phyloP scores from a whole-genome alignment of 257 asterid genomes.

The Penstemon eatonii region DNA sequence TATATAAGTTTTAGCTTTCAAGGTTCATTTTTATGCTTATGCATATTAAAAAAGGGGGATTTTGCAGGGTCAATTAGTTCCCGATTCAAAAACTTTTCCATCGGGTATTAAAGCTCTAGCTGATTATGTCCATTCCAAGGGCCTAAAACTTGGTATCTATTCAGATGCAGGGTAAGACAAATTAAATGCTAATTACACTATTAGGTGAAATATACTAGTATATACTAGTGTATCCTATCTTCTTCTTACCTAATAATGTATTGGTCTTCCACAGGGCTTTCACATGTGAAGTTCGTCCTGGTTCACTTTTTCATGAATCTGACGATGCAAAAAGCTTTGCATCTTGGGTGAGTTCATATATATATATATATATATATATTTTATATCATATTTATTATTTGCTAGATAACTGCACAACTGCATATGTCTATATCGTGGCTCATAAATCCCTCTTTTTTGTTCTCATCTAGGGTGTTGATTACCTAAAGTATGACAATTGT shows the following conservation, averaged over 20 bases:
- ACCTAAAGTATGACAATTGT: slow-evolving; percentile 97
- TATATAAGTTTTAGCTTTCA: background rate
- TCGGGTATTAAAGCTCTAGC: slow-evolving; percentile 89
- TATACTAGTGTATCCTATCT: slow-evolving; percentile 12
- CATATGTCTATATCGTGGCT: slow-evolving; percentile 16
- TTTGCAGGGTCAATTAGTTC: slow-evolving; percentile 71
- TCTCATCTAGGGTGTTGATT: slow-evolving; percentile 69
- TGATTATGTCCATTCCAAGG: slow-evolving; percentile 85
- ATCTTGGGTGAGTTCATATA: slow-evolving; percentile 76
- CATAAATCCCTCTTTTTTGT: slow-evolving; percentile 21
- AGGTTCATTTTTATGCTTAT: slow-evolving; percentile 1
- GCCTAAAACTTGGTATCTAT: slow-evolving; percentile 91
- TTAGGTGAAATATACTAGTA: background rate
- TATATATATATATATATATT: slow-evolving; percentile 2
- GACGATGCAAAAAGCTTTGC: slow-evolving; percentile 86
- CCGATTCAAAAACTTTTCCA: slow-evolving; percentile 70
- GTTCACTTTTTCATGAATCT: slow-evolving; percentile 79
- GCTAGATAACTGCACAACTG: background rate
- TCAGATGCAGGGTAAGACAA: slow-evolving; percentile 95
- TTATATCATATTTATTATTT: slow-evolving; percentile 1
- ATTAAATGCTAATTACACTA: slow-evolving; percentile 9
- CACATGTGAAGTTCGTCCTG: slow-evolving; percentile 93
- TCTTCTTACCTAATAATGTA: slow-evolving; percentile 27
- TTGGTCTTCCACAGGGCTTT: slow-evolving; percentile 48
- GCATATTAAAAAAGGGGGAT: slow-evolving; percentile 19